Conservation (phyloP, 805 yeast species). For the Candida succiphila region DNA sequence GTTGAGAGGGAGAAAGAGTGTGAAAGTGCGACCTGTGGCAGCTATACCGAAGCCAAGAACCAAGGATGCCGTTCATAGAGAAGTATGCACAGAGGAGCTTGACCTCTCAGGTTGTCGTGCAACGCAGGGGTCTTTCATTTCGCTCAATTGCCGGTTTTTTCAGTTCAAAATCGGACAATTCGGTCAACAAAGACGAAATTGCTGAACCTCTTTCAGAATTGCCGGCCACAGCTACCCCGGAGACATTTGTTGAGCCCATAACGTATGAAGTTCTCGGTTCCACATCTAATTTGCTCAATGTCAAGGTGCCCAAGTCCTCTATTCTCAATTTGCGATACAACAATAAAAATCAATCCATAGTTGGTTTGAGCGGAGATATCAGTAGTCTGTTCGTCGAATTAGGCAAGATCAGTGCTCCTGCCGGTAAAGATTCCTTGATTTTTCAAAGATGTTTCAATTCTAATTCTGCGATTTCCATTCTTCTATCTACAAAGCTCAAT, state of each 20-base stretch:
- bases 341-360: conserved; percentile 27
- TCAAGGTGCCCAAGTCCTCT: conserved; percentile 33
- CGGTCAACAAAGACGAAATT: not conserved
- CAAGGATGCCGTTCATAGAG: no score
- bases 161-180: no score
- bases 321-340: conserved; percentile 25
- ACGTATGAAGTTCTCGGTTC: conserved; percentile 30
- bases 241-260: conserved; percentile 36
- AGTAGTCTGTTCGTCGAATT: conserved; percentile 19
- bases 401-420: conserved; percentile 9
- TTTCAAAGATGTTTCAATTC: conserved; percentile 26
- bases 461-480: conserved; percentile 19
- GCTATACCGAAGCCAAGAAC: no score
- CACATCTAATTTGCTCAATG: conserved; percentile 28
- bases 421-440: conserved; percentile 11
- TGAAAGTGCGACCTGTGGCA: not conserved
- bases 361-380: conserved; percentile 35
- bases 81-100: conserved; percentile 1
- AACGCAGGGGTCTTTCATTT: no score
- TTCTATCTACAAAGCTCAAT: conserved; percentile 26
- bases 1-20: no score
- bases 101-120: no score
- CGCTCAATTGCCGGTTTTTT: no score
- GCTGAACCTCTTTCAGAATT: conserved; percentile 13
- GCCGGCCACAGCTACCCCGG: conserved; percentile 32